These are phyloP conservation scores for Haplosporangium gracile DNA, from an alignment of 192 early-diverging fungal species.

Conservation along the genomic window DNA sequence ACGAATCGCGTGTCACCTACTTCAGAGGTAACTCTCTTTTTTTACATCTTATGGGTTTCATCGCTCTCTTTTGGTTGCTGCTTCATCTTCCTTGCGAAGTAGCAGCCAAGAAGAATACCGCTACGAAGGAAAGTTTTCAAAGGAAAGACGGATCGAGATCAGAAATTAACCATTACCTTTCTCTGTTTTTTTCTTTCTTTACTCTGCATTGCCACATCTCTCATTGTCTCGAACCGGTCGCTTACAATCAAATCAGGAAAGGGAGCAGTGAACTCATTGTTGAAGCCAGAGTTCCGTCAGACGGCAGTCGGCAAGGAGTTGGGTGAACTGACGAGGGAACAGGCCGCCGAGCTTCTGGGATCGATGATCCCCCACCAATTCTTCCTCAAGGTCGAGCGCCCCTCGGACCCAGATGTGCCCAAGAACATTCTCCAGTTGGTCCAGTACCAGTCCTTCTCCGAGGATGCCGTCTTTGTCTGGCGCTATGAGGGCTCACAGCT, in stretches of 20 bases:
- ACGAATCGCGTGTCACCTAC: conserved; percentile 92
- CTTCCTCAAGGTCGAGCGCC: conserved; percentile 81
- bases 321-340: conserved; percentile 48
- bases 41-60: background rate
- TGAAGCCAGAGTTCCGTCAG: conserved; percentile 69
- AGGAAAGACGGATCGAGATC: background rate
- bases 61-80: background rate
- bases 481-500: conserved; percentile 93
- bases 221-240: background rate
- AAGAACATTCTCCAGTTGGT: conserved; percentile 65
- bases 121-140: background rate
- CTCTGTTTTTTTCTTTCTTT: conserved; percentile 24
- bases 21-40: conserved; percentile 80
- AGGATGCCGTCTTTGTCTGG: conserved; percentile 94
- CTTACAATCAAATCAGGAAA: conserved; percentile 61
- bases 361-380: conserved; percentile 79
- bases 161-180: background rate
- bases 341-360: conserved; percentile 71
- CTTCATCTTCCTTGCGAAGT: background rate
- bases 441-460: conserved; percentile 75
- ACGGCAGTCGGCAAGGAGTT: conserved; percentile 67
- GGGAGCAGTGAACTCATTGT: conserved; percentile 75
- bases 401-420: conserved; percentile 59
- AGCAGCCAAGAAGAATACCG: background rate
- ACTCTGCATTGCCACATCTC: conserved; percentile 7